phyloP scores from a whole-genome alignment of 2,329 filamentous ascomycete species.

The Ramichloridium luteum region DNA sequence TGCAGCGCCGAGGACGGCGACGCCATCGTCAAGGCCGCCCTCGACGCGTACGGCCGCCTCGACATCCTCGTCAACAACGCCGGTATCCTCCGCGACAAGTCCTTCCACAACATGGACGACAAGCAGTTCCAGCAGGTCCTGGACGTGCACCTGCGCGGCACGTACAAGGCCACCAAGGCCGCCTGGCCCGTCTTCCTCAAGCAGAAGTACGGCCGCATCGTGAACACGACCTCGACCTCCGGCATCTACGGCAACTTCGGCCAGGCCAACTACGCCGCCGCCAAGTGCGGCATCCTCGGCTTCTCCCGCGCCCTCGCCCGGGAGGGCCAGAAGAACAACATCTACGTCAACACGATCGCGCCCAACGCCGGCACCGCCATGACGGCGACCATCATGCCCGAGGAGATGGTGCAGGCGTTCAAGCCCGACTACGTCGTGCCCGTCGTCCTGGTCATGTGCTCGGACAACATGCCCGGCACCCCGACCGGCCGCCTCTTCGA shows the following conservation, averaged over 20 bases:
- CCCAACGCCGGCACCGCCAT: slow-evolving; percentile 94
- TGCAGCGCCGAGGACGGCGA: slow-evolving; percentile 89
- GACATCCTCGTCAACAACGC: slow-evolving; percentile 97
- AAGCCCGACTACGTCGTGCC: slow-evolving; percentile 98
- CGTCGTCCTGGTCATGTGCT: slow-evolving; percentile 73
- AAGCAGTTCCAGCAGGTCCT: slow-evolving; percentile 84
- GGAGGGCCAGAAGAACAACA: slow-evolving; percentile 95
- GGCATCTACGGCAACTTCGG: slow-evolving; percentile 99
- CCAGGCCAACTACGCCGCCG: slow-evolving; percentile 88
- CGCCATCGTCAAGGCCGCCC: slow-evolving; percentile 77
- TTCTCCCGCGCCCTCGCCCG: slow-evolving; percentile 87
- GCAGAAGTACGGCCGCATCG: slow-evolving; percentile 93
- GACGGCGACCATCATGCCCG: slow-evolving; percentile 86
- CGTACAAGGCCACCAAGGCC: slow-evolving; percentile 93
- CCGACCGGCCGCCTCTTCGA: slow-evolving; percentile 85
- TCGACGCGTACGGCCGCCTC: slow-evolving; percentile 84
- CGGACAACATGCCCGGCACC: slow-evolving; percentile 66
- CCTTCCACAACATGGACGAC: slow-evolving; percentile 95
- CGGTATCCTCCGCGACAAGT: slow-evolving; percentile 94
- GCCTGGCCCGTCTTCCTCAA: slow-evolving; percentile 96
- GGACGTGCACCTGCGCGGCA: slow-evolving; percentile 84
- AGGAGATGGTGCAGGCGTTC: slow-evolving; percentile 96
- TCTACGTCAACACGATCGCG: slow-evolving; percentile 94
- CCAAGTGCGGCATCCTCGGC: slow-evolving; percentile 66
- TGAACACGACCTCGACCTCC: slow-evolving; percentile 94